Conservation (phyloP, 768 basidiomycete genomes). For the Boletus sp. region DNA sequence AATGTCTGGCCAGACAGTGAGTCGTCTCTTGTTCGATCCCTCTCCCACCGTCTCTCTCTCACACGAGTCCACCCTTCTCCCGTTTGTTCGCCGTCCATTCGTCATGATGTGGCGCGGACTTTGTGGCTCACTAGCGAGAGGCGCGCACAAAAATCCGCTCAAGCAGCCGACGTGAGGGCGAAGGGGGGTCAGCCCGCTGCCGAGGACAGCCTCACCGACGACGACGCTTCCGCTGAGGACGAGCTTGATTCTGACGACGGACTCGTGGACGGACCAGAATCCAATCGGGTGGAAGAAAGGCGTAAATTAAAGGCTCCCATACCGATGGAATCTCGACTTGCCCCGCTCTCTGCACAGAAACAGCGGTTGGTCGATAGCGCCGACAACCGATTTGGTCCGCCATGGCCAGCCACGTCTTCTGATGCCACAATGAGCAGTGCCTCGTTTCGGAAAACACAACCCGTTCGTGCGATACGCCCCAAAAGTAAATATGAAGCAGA, state of each 20-base stretch:
- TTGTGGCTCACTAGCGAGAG: slow-evolving; percentile 42
- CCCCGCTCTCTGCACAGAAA: slow-evolving; percentile 25
- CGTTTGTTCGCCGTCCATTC: neutral
- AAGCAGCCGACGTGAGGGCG: slow-evolving; percentile 46
- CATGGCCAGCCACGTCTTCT: slow-evolving; percentile 20
- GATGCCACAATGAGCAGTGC: slow-evolving; percentile 10
- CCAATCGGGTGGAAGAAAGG: slow-evolving; percentile 21
- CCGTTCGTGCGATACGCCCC: slow-evolving; percentile 26
- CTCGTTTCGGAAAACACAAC: slow-evolving; percentile 21
- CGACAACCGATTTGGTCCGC: slow-evolving; percentile 19
- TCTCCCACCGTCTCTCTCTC: neutral
- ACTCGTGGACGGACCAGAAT: slow-evolving; percentile 20
- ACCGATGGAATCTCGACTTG: slow-evolving; percentile 17
- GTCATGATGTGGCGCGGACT: neutral
- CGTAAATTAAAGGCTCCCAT: slow-evolving; percentile 23
- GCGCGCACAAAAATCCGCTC: slow-evolving; percentile 52
- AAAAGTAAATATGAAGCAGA: slow-evolving; percentile 27
- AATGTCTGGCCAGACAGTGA: slow-evolving; percentile 71
- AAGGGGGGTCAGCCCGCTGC: slow-evolving; percentile 24
- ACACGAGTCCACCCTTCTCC: slow-evolving; percentile 8
- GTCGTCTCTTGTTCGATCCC: slow-evolving; percentile 26
- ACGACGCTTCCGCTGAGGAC: slow-evolving; percentile 31
- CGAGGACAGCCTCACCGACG: slow-evolving; percentile 31
- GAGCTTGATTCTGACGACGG: slow-evolving; percentile 39
- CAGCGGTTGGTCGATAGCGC: slow-evolving; percentile 13